phyloP scores from a whole-genome alignment of 352 stramenopile genomes.

The Phytophthora constricta region DNA sequence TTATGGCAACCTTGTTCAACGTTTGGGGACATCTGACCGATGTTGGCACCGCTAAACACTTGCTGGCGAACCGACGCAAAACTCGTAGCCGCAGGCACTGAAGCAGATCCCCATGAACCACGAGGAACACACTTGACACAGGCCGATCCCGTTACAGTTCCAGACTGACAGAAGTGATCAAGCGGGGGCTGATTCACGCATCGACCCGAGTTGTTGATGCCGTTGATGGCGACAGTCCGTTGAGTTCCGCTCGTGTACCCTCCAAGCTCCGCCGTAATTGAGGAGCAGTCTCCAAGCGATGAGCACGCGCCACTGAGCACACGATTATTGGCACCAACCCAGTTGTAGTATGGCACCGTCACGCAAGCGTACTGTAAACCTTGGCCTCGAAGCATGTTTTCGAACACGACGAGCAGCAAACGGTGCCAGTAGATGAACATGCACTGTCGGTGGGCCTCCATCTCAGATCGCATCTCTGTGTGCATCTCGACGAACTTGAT shows the following conservation, averaged over 20 bases:
- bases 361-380: conserved; percentile 62
- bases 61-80: conserved; percentile 58
- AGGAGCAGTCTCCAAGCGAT: conserved; percentile 54
- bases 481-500: conserved; percentile 72
- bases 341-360: conserved; percentile 87
- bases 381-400: conserved; percentile 84
- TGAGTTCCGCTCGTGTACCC: conserved; percentile 31
- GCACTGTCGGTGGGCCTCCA: conserved; percentile 60
- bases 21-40: conserved; percentile 54
- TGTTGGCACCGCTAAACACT: conserved; percentile 54
- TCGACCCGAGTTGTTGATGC: conserved; percentile 38
- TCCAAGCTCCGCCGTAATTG: conserved; percentile 48
- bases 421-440: conserved; percentile 90
- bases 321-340: conserved; percentile 55
- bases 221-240: conserved; percentile 54
- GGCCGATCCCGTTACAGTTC: conserved; percentile 11
- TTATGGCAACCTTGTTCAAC: conserved; percentile 68
- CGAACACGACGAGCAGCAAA: conserved; percentile 65
- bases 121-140: conserved; percentile 63
- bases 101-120: conserved; percentile 38
- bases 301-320: conserved; percentile 45
- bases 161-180: conserved; percentile 65
- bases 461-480: conserved; percentile 62
- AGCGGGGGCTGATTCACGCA: conserved; percentile 48
- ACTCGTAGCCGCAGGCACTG: conserved; percentile 41